Evolutionary conservation across 768 basidiomycete species (phyloP).

Genomic region (Collybiopsis confluens): DNA sequence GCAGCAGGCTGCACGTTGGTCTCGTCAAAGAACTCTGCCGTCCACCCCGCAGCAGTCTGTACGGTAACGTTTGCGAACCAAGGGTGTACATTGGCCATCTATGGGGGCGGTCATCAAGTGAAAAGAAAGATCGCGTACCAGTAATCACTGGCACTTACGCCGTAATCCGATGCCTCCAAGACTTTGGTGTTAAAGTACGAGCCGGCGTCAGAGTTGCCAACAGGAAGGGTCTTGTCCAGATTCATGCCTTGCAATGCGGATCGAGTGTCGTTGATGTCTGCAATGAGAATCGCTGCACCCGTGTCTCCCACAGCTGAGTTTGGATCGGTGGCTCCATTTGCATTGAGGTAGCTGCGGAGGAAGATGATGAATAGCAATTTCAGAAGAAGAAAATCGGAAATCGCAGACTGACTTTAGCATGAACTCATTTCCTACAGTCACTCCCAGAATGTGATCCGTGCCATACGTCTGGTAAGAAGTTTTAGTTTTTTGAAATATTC

Average conservation of each 20-base stretch:
- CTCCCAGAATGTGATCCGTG: constrained; percentile 64
- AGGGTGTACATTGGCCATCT: constrained; percentile 90
- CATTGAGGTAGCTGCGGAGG: constrained; percentile 57
- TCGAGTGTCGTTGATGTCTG: constrained; percentile 65
- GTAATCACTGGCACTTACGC: constrained; percentile 49
- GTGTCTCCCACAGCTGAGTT: constrained; percentile 55
- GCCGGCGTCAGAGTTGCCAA: constrained; percentile 86
- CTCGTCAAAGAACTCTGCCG: constrained; percentile 67
- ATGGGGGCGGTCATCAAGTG: background rate
- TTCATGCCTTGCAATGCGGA: constrained; percentile 49
- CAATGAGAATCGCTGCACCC: constrained; percentile 54
- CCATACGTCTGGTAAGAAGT: constrained; percentile 51
- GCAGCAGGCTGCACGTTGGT: constrained; percentile 58
- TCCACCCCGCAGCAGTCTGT: constrained; percentile 74
- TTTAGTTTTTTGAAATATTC: background rate
- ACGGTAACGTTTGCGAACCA: constrained; percentile 87
- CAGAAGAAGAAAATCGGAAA: background rate
- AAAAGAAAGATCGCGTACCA: too few relatives aligned
- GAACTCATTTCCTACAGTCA: constrained; percentile 92
- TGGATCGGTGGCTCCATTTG: constrained; percentile 44
- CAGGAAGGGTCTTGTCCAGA: constrained; percentile 55
- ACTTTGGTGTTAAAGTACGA: constrained; percentile 76
- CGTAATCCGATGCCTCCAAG: constrained; percentile 61
- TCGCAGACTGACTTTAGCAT: constrained; percentile 62
- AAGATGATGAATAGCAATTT: background rate